phyloP scores from a whole-genome alignment of 2,329 filamentous ascomycete species.

The Trichoderma sp. region DNA sequence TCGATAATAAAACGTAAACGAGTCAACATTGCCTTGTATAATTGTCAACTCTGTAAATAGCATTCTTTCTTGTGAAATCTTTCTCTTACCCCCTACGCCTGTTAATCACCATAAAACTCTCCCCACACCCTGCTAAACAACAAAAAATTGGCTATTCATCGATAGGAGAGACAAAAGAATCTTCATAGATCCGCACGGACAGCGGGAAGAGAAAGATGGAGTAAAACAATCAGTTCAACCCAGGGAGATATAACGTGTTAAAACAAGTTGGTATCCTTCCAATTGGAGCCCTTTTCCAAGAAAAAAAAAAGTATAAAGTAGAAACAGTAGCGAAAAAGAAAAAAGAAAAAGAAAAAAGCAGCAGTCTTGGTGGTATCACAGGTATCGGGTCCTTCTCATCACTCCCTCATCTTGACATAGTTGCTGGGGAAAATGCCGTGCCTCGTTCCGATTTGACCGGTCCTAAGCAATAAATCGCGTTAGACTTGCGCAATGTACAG shows the following conservation, averaged over 20 bases:
- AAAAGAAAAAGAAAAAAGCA: constrained; percentile 5
- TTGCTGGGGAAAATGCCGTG: constrained; percentile 93
- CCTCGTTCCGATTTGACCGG: constrained; percentile 77
- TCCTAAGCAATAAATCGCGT: constrained; percentile 56
- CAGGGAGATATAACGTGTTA: constrained; percentile 7
- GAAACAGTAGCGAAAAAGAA: too few species aligned
- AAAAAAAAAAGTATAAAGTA: background rate
- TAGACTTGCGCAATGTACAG: background rate
- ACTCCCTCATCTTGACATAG: constrained; percentile 65
- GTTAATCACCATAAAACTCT: background rate
- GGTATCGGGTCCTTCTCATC: constrained; percentile 9
- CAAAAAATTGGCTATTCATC: background rate
- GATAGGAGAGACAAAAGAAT: background rate
- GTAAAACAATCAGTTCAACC: constrained; percentile 2
- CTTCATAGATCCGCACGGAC: background rate
- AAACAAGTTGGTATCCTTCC: constrained; percentile 22
- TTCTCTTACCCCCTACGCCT: constrained; percentile 2
- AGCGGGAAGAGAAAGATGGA: background rate
- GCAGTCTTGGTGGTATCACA: constrained; percentile 17
- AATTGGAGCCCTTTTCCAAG: constrained; percentile 16
- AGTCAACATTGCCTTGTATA: background rate
- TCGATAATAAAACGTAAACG: background rate
- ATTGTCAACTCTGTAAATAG: background rate
- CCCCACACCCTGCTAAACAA: background rate
- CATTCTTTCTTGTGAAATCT: background rate